Base-by-base conservation (phyloP, 1,139 yeast genomes). In the Sugiyamaella sp. region DNA sequence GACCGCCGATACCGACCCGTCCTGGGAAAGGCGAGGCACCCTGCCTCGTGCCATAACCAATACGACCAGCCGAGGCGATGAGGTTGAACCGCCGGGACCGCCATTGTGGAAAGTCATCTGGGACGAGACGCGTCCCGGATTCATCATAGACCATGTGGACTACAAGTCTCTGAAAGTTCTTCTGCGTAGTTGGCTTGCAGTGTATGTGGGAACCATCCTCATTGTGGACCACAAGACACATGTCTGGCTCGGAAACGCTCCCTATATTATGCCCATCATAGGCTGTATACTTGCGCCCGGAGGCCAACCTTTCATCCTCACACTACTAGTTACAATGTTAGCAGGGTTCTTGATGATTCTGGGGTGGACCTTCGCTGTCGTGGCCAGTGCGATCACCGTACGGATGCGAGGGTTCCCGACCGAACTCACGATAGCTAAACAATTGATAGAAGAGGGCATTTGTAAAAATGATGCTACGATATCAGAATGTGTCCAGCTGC, bases 281-380 rank as follows among this genome's bases (percentile, higher is more conserved):
- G 56, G 60, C 2, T 58, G 65, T 3, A 61, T 68, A 12, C 58
- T 61, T 35, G 63, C 67, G 6, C 56, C 65, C 2, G 71, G 71
- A 1, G 64, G 62, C 9, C 58, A 57, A 22, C 63, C 71, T 3
- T 57, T 66, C 14, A 49, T 60, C 6, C 54, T 59, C 17, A 58
- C 64, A 0, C 48, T 61, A 12, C 45, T 64, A 4, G 46, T 55
- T 14, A 55, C 61, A 17, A 32, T 61, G 24, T 24, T 59, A n/a
- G 58, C 60, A 25, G 55, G 65, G 32, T 42, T 52, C 4, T 50
- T 55, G 2, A 53, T 61, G 2, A 38, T 60, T n/a, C 51, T 55
- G 8, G 66, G 64, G 1, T 65, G 64, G 59, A 44, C 59, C 2
- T 46, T 55, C 22, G 54, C 64, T 0, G 57, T 62, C 1, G 59